Base-by-base conservation (phyloP, 768 basidiomycete species). In the Trametes gibbosa region DNA sequence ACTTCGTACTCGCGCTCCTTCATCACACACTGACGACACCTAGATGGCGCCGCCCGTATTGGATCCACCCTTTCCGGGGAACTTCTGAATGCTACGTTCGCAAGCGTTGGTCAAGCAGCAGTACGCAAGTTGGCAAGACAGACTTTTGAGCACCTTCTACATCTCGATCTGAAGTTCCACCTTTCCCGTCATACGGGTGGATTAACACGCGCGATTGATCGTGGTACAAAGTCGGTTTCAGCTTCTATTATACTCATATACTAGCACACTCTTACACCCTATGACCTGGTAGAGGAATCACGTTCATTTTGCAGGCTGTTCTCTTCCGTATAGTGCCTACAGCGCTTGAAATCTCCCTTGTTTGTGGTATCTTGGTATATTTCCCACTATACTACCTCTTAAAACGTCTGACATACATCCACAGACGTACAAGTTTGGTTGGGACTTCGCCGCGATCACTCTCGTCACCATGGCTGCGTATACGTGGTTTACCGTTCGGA, bases 361-460 rank as follows among this genome's bases (percentile, higher is more conserved):
- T 99, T 42, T 98, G 95, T 75, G 96, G 95, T 50, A 99, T 99
- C 61, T 74, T 99, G 74, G 95, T 95, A 66, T 23, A 89, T 72
- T 14, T 35, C 0, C 2, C 29, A 13, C 5, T 39, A 23, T 24
- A 6, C 27, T 23, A 8, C 1, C 32, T 56, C 3, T 10, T 1
- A 10, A 16, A 4, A 32, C 29, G n/a, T 23, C 7, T 9, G 29
- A 17, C 6, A 46, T 17, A 25, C 8, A 1, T 51, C 29, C 16
- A 21, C 56, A 97, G 95, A 95, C 93, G 1, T 98, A 92, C 68
- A 96, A 98, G 70, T 99, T 97, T 68, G 97, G 97, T 9, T 94
- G 90, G 89, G 89, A 97, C 70, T 99, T 95, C 73, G 96, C 97
- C 4, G 92, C 90, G 2, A 85, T 98, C 45, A 98, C 95, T 0